Conservation (phyloP, 1,139 yeast genomes). For the Magnusiomyces tetraspermus region DNA sequence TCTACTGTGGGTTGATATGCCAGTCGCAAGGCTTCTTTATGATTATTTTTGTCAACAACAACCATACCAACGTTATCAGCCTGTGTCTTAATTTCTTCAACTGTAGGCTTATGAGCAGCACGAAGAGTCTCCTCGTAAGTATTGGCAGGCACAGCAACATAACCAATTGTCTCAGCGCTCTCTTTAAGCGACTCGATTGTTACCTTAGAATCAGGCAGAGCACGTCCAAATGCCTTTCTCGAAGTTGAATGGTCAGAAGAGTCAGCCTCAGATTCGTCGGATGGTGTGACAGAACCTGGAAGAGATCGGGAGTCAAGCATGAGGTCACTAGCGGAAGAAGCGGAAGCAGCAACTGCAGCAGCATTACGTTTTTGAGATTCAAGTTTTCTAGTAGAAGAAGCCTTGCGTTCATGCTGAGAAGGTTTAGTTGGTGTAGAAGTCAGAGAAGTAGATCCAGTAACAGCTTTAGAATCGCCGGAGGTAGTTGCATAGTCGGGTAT, state of each 20-base stretch:
- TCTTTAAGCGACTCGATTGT: slow-evolving; percentile 33
- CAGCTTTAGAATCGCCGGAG: too few species aligned
- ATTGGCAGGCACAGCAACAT: slow-evolving; percentile 10
- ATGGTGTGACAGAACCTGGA: not conserved
- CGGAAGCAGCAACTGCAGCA: not conserved
- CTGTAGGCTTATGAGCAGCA: slow-evolving; percentile 16
- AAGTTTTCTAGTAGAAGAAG: not conserved
- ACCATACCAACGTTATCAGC: slow-evolving; percentile 21
- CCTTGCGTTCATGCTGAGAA: not conserved
- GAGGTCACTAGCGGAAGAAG: not conserved
- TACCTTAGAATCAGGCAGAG: not conserved
- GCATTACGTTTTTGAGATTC: not conserved
- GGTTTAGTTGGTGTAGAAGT: not conserved
- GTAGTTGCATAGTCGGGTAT: slow-evolving; percentile 11
- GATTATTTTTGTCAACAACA: slow-evolving; percentile 6
- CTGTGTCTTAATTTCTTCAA: slow-evolving; percentile 24
- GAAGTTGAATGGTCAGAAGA: not conserved
- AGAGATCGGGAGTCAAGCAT: not conserved
- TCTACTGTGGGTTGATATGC: slow-evolving; percentile 14
- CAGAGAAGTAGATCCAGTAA: not conserved
- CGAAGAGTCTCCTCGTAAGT: slow-evolving; percentile 8
- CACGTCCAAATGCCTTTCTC: not conserved
- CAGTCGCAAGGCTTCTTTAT: slow-evolving; percentile 3
- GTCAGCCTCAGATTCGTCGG: not conserved
- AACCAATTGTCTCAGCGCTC: slow-evolving; percentile 37